These are phyloP conservation scores for Daldinia childiae DNA, from an alignment of 495 filamentous ascomycete species.

Conservation along the genomic window DNA sequence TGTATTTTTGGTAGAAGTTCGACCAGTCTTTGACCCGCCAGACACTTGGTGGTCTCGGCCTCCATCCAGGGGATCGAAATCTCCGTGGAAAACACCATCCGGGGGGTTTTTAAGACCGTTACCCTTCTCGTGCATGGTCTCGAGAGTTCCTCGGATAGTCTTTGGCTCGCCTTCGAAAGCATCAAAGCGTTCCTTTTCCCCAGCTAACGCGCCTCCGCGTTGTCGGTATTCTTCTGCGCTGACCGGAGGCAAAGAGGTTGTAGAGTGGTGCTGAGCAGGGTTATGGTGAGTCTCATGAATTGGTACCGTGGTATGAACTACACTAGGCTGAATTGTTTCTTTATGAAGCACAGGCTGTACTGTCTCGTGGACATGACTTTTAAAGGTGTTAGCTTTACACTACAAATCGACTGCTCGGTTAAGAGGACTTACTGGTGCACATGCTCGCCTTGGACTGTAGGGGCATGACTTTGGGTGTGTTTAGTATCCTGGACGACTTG, in stretches of 20 bases:
- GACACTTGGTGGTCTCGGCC: slow-evolving; percentile 14
- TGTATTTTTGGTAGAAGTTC: slow-evolving; percentile 5
- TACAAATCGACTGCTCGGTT: background rate
- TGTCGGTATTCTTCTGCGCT: slow-evolving; percentile 68
- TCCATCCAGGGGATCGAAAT: slow-evolving; percentile 33
- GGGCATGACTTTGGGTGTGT: slow-evolving; percentile 56
- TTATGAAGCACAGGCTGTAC: slow-evolving; percentile 74
- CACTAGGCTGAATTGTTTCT: slow-evolving; percentile 69
- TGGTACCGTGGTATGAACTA: slow-evolving; percentile 73
- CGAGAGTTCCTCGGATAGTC: slow-evolving; percentile 51
- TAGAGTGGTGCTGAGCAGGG: slow-evolving; percentile 66
- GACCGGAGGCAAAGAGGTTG: slow-evolving; percentile 67
- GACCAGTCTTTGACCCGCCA: background rate
- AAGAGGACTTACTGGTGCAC: slow-evolving; percentile 61
- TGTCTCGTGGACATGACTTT: slow-evolving; percentile 64
- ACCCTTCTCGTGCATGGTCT: slow-evolving; percentile 33
- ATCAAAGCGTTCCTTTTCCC: slow-evolving; percentile 63
- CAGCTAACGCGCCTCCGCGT: slow-evolving; percentile 64
- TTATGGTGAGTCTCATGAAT: slow-evolving; percentile 74
- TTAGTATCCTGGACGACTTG: slow-evolving; percentile 57
- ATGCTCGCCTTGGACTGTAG: slow-evolving; percentile 66
- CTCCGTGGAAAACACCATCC: slow-evolving; percentile 30
- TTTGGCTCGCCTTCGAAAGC: slow-evolving; percentile 66
- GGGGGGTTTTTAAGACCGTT: slow-evolving; percentile 11
- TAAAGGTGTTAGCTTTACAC: background rate